phyloP scores from a whole-genome alignment of 2,329 filamentous ascomycete genomes.

The Fusarium ramigenum region DNA sequence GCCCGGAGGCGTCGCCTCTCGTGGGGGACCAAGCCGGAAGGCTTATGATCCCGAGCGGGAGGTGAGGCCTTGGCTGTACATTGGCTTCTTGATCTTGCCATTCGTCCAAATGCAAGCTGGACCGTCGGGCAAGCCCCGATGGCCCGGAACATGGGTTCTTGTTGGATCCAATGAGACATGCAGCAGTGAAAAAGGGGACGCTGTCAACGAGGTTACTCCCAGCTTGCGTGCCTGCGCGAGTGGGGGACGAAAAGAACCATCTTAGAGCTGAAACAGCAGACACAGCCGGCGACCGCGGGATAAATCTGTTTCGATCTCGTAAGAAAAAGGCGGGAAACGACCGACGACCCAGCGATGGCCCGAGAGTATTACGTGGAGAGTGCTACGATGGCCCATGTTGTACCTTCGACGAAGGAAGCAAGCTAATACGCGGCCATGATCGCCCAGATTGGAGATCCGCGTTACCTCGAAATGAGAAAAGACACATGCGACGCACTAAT shows the following conservation, averaged over 20 bases:
- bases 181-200: conserved; percentile 10
- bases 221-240: conserved; percentile 12
- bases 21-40: conserved; percentile 30
- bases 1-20: background rate
- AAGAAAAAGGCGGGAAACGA: conserved; percentile 23
- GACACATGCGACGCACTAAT: conserved; percentile 15
- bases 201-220: conserved; percentile 7
- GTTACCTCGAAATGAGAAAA: conserved; percentile 2
- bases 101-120: conserved; percentile 26
- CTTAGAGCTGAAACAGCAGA: conserved; percentile 16
- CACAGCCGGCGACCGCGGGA: background rate
- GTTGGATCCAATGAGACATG: conserved; percentile 20
- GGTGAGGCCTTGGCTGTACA: conserved; percentile 13
- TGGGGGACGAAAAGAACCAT: conserved; percentile 19
- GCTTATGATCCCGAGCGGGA: conserved; percentile 5
- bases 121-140: conserved; percentile 39
- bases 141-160: conserved; percentile 32
- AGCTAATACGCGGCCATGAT: background rate
- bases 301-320: conserved; percentile 37
- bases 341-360: conserved; percentile 34
- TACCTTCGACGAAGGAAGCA: background rate
- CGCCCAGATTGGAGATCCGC: conserved; percentile 6
- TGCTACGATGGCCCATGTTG: conserved; percentile 1
- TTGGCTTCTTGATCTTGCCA: conserved; percentile 20
- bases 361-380: conserved; percentile 19